Base-by-base conservation (phyloP, 768 basidiomycete species). In the Hericium coralloides region DNA sequence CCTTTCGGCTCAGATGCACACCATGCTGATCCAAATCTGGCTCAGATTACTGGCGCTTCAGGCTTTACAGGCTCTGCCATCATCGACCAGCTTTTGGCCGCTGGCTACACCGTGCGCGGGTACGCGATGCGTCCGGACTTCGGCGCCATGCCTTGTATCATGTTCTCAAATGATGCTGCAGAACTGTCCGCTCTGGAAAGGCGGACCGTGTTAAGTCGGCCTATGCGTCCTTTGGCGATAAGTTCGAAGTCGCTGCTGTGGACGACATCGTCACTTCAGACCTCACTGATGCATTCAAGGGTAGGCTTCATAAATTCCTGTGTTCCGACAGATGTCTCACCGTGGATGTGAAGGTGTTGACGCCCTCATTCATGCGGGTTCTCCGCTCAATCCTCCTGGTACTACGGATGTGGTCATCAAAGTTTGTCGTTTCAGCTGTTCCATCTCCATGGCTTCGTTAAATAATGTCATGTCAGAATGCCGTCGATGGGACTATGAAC, bases 81-180 rank as follows among this genome's bases (percentile, higher is more conserved):
- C 18, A 55, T 64, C 17, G 37, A 58, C 31, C 67, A 75, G 45
- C 69, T 80, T 4, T 63, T 80, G 20, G 63, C 73, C n/a, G 65
- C 67, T 18, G 81, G 82, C 1, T 79, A 77, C 61, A 70, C 67
- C 8, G 81, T 84, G 41, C 69, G 76, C 60, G 82, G 76, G 74
- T 69, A 47, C n/a, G 62, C 26, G 17, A 18, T 38, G 20, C 3
- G 14, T 7, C n/a, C 38, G 15, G 3, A 15, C 14, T 12, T n/a
- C 4, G 2, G 25, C 25, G 5, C 22, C 25, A 26, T 6, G 31
- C n/a, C 25, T 1, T 23, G 22, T 8, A 2, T 39, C 2, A 39
- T 51, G 25, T 22, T 20, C 39, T 4, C 12, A 12, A n/a, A 9
- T 3, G 22, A 1, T 26, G 10, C 56, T 49, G 31, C 49, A 67